Evolutionary conservation across 2,329 filamentous ascomycete genomes (phyloP).

Genomic region (Botrytis hyacinthi): DNA sequence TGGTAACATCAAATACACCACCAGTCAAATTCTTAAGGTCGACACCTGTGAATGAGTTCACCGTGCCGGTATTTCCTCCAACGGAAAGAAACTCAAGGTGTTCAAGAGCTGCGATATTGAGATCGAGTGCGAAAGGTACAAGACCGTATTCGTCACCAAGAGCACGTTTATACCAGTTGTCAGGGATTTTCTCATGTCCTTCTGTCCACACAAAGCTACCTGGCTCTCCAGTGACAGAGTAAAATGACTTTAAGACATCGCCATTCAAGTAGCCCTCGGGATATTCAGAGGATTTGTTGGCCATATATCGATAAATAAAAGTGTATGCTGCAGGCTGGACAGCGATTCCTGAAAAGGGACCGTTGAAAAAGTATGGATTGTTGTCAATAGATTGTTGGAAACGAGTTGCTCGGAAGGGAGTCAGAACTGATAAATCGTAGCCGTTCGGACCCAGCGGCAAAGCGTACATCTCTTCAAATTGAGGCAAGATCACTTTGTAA

Average conservation of each 20-base stretch:
- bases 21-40: conserved; percentile 45
- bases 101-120: conserved; percentile 40
- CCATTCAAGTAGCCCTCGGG: conserved; percentile 36
- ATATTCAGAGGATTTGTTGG: conserved; percentile 36
- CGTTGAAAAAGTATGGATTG: conserved; percentile 54
- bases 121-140: conserved; percentile 39
- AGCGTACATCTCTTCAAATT: conserved; percentile 50
- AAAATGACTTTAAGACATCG: conserved; percentile 29
- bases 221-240: conserved; percentile 25
- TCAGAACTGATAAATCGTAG: conserved; percentile 45
- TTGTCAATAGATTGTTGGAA: conserved; percentile 36
- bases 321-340: conserved; percentile 35
- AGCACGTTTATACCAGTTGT: conserved; percentile 30
- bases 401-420: conserved; percentile 45
- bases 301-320: conserved; percentile 37
- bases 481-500: conserved; percentile 50
- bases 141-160: conserved; percentile 42
- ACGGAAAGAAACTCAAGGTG: conserved; percentile 47
- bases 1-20: conserved; percentile 45
- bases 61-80: conserved; percentile 52
- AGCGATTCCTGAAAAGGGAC: conserved; percentile 49
- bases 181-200: conserved; percentile 29
- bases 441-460: conserved; percentile 42
- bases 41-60: conserved; percentile 52
- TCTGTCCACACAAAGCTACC: conserved; percentile 25